phyloP scores from a whole-genome alignment of 306 rosid genomes.

The Cucumis melo region DNA sequence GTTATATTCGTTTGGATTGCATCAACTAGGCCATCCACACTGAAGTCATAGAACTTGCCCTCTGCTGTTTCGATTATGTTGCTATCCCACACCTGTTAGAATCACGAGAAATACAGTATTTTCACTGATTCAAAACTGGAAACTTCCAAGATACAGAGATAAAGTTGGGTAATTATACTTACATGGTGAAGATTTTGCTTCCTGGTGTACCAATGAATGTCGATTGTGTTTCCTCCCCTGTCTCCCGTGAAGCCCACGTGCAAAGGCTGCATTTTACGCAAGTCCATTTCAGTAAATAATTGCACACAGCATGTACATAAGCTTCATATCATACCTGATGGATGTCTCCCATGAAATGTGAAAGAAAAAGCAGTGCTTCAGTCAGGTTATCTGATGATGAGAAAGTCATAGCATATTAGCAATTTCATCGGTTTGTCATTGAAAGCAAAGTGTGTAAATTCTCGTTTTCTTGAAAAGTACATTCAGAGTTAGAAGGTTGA shows the following conservation, averaged over 20 bases:
- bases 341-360: constrained; percentile 77
- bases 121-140: background rate
- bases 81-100: constrained; percentile 55
- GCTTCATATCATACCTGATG: constrained; percentile 47
- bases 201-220: constrained; percentile 57
- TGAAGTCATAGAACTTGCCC: constrained; percentile 33
- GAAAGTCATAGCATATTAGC: constrained; percentile 5
- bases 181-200: constrained; percentile 84
- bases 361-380: constrained; percentile 57
- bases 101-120: background rate
- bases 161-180: background rate
- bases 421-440: background rate
- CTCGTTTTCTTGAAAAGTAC: constrained; percentile 15
- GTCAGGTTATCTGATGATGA: constrained; percentile 61
- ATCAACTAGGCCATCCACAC: constrained; percentile 22
- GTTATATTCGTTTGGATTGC: constrained; percentile 60
- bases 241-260: constrained; percentile 71
- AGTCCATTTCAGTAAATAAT: background rate
- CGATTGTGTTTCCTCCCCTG: constrained; percentile 55
- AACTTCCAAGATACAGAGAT: background rate
- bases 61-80: constrained; percentile 61
- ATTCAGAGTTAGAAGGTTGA: constrained; percentile 13
- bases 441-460: background rate
- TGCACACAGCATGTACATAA: too few species aligned
- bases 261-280: constrained; percentile 47